phyloP scores from a whole-genome alignment of 352 stramenopile genomes.

The Pythium brassicae region DNA sequence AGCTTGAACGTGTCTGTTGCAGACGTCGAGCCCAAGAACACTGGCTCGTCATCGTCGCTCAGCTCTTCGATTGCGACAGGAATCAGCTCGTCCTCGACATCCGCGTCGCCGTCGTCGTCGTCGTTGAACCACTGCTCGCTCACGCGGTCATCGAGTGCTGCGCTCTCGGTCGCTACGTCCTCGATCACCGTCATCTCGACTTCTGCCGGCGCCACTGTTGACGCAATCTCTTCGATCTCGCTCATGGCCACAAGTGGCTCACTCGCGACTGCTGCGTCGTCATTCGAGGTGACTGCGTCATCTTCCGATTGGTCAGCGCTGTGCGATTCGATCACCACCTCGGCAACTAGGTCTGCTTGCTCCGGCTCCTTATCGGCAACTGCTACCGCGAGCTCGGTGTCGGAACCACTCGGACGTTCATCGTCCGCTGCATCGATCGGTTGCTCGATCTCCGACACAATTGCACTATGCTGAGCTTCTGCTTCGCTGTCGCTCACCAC shows the following conservation, averaged over 20 bases:
- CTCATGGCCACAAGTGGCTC: neutral
- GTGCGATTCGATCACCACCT: too few relatives aligned
- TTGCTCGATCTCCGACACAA: too few relatives aligned
- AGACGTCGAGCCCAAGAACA: slow-evolving; percentile 9
- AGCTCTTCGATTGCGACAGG: slow-evolving; percentile 4
- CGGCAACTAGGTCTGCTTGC: too few relatives aligned
- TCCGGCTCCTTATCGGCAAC: too few relatives aligned
- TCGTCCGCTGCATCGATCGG: too few relatives aligned
- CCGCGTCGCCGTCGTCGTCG: slow-evolving; percentile 7
- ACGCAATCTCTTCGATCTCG: neutral
- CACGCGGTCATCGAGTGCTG: neutral
- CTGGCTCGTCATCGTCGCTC: slow-evolving; percentile 9
- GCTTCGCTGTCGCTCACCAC: too few relatives aligned
- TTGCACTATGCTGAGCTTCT: too few relatives aligned
- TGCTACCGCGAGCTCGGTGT: too few relatives aligned
- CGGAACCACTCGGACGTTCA: too few relatives aligned
- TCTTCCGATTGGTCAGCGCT: too few relatives aligned
- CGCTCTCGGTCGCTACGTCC: neutral
- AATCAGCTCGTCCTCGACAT: slow-evolving; percentile 10
- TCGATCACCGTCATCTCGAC: neutral
- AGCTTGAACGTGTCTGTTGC: slow-evolving; percentile 1
- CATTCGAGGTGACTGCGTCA: too few relatives aligned
- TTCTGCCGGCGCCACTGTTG: neutral
- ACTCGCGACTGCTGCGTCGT: neutral
- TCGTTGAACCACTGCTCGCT: slow-evolving; percentile 16